A percentile compares a stretch with the other conserved stretches of the same genome.
These are phyloP conservation scores for Termitomyces titanicus DNA, from an alignment of 768 basidiomycete genomes.

Conservation along the genomic window DNA sequence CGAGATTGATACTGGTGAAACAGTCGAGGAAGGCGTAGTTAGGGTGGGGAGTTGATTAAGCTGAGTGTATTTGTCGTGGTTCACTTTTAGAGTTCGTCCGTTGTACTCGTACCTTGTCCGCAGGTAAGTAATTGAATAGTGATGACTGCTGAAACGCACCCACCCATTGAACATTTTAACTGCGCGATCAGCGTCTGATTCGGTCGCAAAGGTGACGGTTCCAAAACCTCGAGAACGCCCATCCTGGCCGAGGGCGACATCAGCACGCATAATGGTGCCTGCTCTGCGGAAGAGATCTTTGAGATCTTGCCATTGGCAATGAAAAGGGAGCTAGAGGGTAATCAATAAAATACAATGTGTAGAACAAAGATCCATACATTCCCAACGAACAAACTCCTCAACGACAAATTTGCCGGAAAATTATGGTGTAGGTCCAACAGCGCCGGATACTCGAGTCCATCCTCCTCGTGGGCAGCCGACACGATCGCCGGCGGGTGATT, in stretches of 20 bases:
- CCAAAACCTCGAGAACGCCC: constrained; percentile 92
- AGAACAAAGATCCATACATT: constrained; percentile 57
- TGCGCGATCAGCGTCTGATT: constrained; percentile 81
- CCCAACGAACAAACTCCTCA: constrained; percentile 78
- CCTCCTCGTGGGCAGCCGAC: constrained; percentile 4
- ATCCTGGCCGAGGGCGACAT: constrained; percentile 84
- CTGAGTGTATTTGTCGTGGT: constrained; percentile 80
- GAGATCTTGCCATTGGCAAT: constrained; percentile 97
- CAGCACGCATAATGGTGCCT: constrained; percentile 86
- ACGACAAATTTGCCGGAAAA: constrained; percentile 23
- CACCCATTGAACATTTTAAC: constrained; percentile 90
- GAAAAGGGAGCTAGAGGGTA: constrained; percentile 72
- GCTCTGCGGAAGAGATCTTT: constrained; percentile 94
- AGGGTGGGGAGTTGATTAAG: constrained; percentile 3
- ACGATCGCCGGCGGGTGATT: constrained; percentile 18
- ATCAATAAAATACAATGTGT: constrained; percentile 7
- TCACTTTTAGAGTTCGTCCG: constrained; percentile 84
- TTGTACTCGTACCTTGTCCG: constrained; percentile 76
- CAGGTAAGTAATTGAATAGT: not conserved
- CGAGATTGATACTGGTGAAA: not conserved
- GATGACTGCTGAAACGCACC: not conserved
- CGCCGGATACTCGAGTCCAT: constrained; percentile 16
- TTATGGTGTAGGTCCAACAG: constrained; percentile 25
- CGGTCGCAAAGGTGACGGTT: constrained; percentile 82
- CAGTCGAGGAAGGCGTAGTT: not conserved